Evolutionary conservation across 225 moss, liverwort and hornwort species (phyloP).

Genomic region (Pseudoscleropodium purum): DNA sequence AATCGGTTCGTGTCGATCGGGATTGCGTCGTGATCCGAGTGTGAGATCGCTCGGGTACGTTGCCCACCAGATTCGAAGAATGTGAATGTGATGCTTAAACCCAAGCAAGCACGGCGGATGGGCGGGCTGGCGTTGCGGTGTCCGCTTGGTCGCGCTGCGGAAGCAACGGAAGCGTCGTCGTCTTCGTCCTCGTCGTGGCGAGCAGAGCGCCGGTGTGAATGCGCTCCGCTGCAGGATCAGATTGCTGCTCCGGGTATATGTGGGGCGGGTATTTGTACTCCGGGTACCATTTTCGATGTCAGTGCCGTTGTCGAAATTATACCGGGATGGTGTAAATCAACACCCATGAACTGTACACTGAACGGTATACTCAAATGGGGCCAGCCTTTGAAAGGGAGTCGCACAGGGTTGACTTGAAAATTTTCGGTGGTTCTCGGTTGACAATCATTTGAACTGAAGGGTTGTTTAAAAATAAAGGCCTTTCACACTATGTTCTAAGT

Average conservation of each 20-base stretch:
- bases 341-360: neutral
- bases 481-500: neutral
- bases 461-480: neutral
- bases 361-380: neutral
- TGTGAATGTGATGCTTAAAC: neutral
- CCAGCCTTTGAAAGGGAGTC: neutral
- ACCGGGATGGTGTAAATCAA: neutral
- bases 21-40: neutral
- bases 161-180: neutral
- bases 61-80: neutral
- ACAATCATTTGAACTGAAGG: neutral
- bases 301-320: neutral
- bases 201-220: neutral
- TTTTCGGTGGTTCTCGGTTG: neutral
- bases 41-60: neutral
- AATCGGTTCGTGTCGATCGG: neutral
- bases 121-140: neutral
- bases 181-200: neutral
- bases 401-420: neutral
- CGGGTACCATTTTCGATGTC: neutral
- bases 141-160: neutral
- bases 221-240: neutral
- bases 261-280: fast-evolving
- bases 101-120: neutral
- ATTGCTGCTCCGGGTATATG: neutral